Conservation (phyloP, 1,139 yeast genomes). For the Nadsonia starkeyi-henricii region DNA sequence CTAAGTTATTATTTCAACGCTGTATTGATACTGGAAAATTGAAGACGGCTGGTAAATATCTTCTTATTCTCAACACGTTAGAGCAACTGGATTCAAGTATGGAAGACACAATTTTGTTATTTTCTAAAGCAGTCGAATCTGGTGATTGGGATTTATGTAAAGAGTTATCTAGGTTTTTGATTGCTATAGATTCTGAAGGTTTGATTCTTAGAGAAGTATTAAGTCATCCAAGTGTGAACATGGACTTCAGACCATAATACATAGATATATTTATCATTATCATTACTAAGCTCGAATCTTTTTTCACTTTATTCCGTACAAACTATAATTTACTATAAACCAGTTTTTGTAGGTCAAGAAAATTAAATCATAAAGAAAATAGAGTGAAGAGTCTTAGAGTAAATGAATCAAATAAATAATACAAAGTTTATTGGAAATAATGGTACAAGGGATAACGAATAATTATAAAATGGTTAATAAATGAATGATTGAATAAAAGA, state of each 20-base stretch:
- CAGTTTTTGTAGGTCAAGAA: neutral
- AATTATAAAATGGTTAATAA: neutral
- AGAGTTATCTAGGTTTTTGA: slow-evolving; percentile 26
- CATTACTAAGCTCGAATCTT: no score
- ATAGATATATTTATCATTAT: neutral
- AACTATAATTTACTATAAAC: no score
- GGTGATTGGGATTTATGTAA: slow-evolving; percentile 27
- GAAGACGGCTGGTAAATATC: slow-evolving; percentile 29
- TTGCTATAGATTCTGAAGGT: slow-evolving; percentile 23
- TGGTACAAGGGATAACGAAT: neutral
- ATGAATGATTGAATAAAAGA: neutral
- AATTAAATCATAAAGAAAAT: neutral
- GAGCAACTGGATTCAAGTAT: neutral
- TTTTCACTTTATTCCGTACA: no score
- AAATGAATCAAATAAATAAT: neutral
- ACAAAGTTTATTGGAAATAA: neutral
- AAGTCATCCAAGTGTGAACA: neutral
- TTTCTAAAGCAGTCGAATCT: slow-evolving; percentile 9
- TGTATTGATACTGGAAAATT: slow-evolving; percentile 24
- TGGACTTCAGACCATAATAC: neutral
- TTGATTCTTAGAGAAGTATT: neutral
- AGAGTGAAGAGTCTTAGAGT: neutral
- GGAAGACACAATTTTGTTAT: neutral
- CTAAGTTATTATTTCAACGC: slow-evolving; percentile 25
- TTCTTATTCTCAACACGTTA: slow-evolving; percentile 24